These are phyloP conservation scores for Capsicum baccatum DNA, from an alignment of 257 asterid species.

Conservation along the genomic window DNA sequence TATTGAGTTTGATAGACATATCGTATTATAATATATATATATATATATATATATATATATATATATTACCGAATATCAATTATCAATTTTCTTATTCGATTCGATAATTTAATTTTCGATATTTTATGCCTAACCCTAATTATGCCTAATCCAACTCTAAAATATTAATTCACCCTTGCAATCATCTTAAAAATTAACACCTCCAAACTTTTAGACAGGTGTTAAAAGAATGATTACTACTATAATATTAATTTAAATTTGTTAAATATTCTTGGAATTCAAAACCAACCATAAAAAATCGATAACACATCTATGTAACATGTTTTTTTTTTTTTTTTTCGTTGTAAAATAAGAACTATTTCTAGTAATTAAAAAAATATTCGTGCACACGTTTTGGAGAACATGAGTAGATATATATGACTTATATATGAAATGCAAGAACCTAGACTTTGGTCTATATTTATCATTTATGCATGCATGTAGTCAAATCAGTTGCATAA, in stretches of 20 bases:
- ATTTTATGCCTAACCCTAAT: too few relatives aligned
- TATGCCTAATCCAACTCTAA: background rate
- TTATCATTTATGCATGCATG: background rate
- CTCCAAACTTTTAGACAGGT: background rate
- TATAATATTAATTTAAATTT: background rate
- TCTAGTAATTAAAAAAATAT: background rate
- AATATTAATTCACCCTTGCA: background rate
- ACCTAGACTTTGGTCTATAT: background rate
- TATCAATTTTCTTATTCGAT: too few relatives aligned
- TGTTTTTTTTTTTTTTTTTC: background rate
- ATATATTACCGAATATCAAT: too few relatives aligned
- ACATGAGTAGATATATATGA: background rate
- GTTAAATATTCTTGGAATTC: background rate
- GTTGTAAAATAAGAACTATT: background rate
- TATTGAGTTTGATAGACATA: too few relatives aligned
- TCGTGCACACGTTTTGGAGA: conserved; percentile 6
- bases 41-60: too few relatives aligned
- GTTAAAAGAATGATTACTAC: background rate
- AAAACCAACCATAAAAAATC: too few relatives aligned
- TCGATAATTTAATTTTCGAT: too few relatives aligned
- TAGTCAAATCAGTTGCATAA: background rate
- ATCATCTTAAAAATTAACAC: background rate
- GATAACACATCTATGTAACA: too few relatives aligned
- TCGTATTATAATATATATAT: too few relatives aligned
- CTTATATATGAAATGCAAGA: background rate